Base-by-base conservation (phyloP, 1,284 basidiomycete genomes). In the Apiotrichum sp. region DNA sequence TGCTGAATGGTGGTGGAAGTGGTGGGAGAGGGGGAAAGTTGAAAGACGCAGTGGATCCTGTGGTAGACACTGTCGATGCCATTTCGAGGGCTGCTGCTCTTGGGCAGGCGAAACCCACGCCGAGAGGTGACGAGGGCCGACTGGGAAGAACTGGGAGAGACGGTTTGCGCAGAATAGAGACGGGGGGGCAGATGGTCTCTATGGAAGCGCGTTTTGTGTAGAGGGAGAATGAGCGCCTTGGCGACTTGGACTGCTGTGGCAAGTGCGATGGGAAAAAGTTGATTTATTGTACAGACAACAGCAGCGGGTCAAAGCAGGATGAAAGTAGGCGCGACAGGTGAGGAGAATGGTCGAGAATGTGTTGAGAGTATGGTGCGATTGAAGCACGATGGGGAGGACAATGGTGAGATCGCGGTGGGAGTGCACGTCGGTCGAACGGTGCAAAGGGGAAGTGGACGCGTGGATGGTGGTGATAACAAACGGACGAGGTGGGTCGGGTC, bases 1-100 rank as follows among this genome's bases (percentile, higher is more conserved):
- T 7, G 22, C 22, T 22, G 22, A 22, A 22, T 22, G 22, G 22
- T 22, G 22, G 22, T 22, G 22, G 59, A 1, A 61, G 49, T 4
- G 59, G 59, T 1, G 59, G 59, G 31, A 61, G 54, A 13, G 59
- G 59, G 22, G 59, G 59, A 39, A 61, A 61, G 7, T 35, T 40
- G 33, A 58, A 13, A 8, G 36, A n/a, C 11, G 36, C 36, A 6
- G 22, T 22, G 22, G 39, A 33, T 13, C 29, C 31, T 11, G 53
- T 22, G 22, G 22, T 22, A 22, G 22, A 22, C 22, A 22, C 29
- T 33, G 36, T 49, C n/a, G 43, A 31, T 42, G 50, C 32, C 10
- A 32, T 9, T 38, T 39, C 4, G 31, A 36, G 36, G 7, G 36
- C 8, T 38, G 36, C 22, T 22, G 22, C 22, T 38, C 36, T 38